These are phyloP conservation scores for Amanita thiersii DNA, from an alignment of 768 basidiomycete genomes.

Conservation along the genomic window DNA sequence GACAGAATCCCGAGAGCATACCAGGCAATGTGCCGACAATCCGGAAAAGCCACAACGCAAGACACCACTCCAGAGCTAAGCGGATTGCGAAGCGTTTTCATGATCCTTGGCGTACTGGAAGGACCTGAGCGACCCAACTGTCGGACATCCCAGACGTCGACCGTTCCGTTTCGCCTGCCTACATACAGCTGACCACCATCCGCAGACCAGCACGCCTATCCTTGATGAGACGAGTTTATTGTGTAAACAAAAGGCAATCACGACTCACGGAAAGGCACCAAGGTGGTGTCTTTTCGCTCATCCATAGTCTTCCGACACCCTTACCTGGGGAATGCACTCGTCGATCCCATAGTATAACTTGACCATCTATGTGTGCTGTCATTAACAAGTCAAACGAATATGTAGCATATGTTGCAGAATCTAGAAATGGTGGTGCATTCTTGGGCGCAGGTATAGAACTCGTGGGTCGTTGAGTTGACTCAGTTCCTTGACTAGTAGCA, in stretches of 20 bases:
- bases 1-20: conserved; percentile 28
- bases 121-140: conserved; percentile 58
- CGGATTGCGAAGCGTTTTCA: conserved; percentile 83
- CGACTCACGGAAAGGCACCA: conserved; percentile 89
- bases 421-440: conserved; percentile 69
- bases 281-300: conserved; percentile 88
- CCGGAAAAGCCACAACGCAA: conserved; percentile 86
- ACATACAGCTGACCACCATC: conserved; percentile 86
- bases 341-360: conserved; percentile 88
- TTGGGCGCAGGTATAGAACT: conserved; percentile 50
- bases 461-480: conserved; percentile 20
- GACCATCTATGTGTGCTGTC: conserved; percentile 88
- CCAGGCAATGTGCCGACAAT: conserved; percentile 88
- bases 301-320: conserved; percentile 80
- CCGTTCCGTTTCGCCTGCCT: conserved; percentile 81
- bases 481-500: conserved; percentile 12
- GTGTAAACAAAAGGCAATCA: conserved; percentile 1
- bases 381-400: conserved; percentile 81
- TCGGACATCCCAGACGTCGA: conserved; percentile 96
- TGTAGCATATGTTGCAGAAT: conserved; percentile 45
- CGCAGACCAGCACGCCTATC: conserved; percentile 89
- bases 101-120: conserved; percentile 58
- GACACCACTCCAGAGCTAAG: conserved; percentile 86
- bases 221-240: conserved; percentile 2
- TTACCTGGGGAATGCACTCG: conserved; percentile 53